Evolutionary conservation across 768 basidiomycete species (phyloP).

Genomic region (Lenzites betulinus): DNA sequence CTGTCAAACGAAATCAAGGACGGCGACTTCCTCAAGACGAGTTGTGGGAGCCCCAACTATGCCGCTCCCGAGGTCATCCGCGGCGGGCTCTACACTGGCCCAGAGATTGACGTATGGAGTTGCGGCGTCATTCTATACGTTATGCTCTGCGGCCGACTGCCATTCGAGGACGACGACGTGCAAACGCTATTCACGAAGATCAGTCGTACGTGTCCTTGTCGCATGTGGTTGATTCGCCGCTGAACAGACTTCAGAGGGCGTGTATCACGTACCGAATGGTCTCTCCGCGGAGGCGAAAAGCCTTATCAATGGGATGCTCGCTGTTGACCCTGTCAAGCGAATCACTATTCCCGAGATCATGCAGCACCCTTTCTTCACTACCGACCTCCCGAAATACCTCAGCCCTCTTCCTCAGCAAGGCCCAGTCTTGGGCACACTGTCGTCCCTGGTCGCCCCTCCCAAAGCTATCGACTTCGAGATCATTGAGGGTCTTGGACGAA

Average conservation of each 20-base stretch:
- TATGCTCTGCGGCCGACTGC: slow-evolving; percentile 92
- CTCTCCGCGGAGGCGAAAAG: slow-evolving; percentile 76
- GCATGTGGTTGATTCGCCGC: not conserved
- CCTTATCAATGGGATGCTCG: slow-evolving; percentile 88
- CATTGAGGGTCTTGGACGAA: slow-evolving; percentile 88
- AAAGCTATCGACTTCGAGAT: slow-evolving; percentile 76
- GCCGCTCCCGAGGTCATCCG: slow-evolving; percentile 98
- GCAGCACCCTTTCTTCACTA: slow-evolving; percentile 86
- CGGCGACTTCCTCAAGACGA: slow-evolving; percentile 95
- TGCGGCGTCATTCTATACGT: slow-evolving; percentile 99
- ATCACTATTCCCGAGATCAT: slow-evolving; percentile 93
- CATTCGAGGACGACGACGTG: slow-evolving; percentile 98
- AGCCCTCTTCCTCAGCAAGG: slow-evolving; percentile 79
- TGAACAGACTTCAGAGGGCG: slow-evolving; percentile 62
- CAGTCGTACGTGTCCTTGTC: slow-evolving; percentile 55
- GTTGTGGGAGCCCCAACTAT: slow-evolving; percentile 98
- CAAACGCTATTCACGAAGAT: slow-evolving; percentile 93
- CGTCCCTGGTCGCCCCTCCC: slow-evolving; percentile 66
- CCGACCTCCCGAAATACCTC: slow-evolving; percentile 85
- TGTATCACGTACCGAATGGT: slow-evolving; percentile 81
- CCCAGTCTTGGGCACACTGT: slow-evolving; percentile 74
- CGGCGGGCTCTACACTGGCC: slow-evolving; percentile 93
- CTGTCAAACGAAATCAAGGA: slow-evolving; percentile 95
- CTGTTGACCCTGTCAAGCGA: slow-evolving; percentile 91
- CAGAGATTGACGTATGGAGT: slow-evolving; percentile 99